A percentile compares a stretch with the other conserved stretches of the same genome.
These are phyloP conservation scores for Melanogaster broomeanus DNA, from an alignment of 768 basidiomycete genomes.

Conservation along the genomic window DNA sequence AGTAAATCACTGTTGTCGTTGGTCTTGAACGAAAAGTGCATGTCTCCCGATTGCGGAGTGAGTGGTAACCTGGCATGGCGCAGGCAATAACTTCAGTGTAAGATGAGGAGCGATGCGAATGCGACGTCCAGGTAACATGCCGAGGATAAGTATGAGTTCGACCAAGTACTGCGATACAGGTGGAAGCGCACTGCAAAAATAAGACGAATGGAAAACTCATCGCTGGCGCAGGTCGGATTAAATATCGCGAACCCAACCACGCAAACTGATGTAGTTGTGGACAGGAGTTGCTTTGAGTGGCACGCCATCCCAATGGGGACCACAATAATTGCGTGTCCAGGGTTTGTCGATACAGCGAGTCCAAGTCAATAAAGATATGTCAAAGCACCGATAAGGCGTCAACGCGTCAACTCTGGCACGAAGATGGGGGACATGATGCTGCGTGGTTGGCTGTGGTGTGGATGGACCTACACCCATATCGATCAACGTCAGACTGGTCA, in stretches of 20 bases:
- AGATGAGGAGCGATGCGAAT: slow-evolving; percentile 4
- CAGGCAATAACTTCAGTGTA: slow-evolving; percentile 3
- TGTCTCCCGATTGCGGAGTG: slow-evolving; percentile 3
- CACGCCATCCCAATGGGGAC: neutral
- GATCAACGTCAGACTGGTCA: too few relatives aligned
- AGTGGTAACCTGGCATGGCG: neutral
- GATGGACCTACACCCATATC: too few relatives aligned
- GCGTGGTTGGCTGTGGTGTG: too few relatives aligned
- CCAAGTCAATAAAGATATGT: too few relatives aligned
- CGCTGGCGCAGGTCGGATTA: slow-evolving; percentile 4
- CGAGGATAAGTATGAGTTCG: neutral
- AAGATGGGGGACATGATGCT: too few relatives aligned
- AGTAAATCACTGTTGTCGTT: neutral
- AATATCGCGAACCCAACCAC: slow-evolving; percentile 10
- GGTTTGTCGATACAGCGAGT: neutral
- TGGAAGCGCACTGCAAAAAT: neutral
- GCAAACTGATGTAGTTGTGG: slow-evolving; percentile 2
- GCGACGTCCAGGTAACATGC: slow-evolving; percentile 13
- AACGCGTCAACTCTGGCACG: too few relatives aligned
- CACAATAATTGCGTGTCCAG: neutral
- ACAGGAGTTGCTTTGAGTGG: slow-evolving; percentile 1
- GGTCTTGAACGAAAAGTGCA: neutral
- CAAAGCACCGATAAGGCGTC: too few relatives aligned
- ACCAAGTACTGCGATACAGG: neutral
- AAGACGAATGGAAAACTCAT: neutral